Evolutionary conservation across 2,329 filamentous ascomycete species (phyloP).

Genomic region (Fusarium agapanthi): DNA sequence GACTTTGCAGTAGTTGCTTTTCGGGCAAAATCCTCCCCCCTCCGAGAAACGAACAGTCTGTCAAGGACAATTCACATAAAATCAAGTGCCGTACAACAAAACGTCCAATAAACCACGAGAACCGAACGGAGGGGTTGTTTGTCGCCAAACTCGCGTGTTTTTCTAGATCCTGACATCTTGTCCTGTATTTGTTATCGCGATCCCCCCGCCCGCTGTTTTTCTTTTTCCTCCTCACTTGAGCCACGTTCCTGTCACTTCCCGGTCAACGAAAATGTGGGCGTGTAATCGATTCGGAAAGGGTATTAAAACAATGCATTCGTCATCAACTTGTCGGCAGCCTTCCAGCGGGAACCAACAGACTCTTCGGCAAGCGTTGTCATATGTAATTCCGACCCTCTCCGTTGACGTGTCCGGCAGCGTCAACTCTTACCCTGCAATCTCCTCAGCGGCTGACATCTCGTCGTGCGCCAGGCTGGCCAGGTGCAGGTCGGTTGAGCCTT

Average conservation of each 20-base stretch:
- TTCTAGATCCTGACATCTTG: slow-evolving; percentile 36
- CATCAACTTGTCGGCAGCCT: slow-evolving; percentile 30
- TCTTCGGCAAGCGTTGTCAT: slow-evolving; percentile 29
- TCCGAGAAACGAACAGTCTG: slow-evolving; percentile 19
- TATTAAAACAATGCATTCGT: slow-evolving; percentile 33
- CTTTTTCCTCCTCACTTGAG: slow-evolving; percentile 4
- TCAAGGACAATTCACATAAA: slow-evolving; percentile 16
- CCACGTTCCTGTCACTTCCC: slow-evolving; percentile 33
- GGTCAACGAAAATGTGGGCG: slow-evolving; percentile 26
- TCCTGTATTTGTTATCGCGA: slow-evolving; percentile 35
- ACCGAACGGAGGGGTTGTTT: slow-evolving; percentile 37
- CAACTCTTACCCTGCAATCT: slow-evolving; percentile 25
- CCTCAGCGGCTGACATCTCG: slow-evolving; percentile 35
- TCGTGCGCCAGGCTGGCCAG: slow-evolving; percentile 24
- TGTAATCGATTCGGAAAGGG: slow-evolving; percentile 22
- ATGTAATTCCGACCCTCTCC: slow-evolving; percentile 21
- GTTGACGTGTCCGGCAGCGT: slow-evolving; percentile 43
- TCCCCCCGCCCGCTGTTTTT: slow-evolving; percentile 21
- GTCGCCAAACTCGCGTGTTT: slow-evolving; percentile 47
- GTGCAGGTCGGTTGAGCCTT: slow-evolving; percentile 54
- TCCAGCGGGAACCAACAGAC: slow-evolving; percentile 24
- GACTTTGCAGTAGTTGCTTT: slow-evolving; percentile 29
- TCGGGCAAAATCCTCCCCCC: slow-evolving; percentile 11
- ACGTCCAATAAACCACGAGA: slow-evolving; percentile 25
- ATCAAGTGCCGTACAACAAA: slow-evolving; percentile 18